Percentiles rank a stretch among this genome's conserved stretches.
These are phyloP conservation scores for Solanum aculeatissimum DNA, from an alignment of 305 asterid genomes.

Conservation along the genomic window DNA sequence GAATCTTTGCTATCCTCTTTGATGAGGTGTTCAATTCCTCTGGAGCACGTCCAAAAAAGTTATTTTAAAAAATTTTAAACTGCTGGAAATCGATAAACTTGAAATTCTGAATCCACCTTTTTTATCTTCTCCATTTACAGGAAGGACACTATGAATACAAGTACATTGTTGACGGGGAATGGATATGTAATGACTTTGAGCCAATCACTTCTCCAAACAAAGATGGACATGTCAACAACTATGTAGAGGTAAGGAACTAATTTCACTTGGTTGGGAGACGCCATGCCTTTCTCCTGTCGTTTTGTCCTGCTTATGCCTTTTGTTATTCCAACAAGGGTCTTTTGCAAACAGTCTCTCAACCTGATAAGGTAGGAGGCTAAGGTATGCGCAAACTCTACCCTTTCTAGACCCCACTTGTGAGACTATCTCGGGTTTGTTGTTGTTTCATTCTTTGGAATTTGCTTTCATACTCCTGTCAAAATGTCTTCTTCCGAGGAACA, in stretches of 20 bases:
- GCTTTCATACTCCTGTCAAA: not conserved
- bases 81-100: not conserved
- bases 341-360: not conserved
- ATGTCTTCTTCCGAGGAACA: not conserved
- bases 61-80: not conserved
- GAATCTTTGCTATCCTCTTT: not conserved
- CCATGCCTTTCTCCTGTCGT: not conserved
- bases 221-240: slow-evolving; percentile 90
- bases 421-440: not conserved
- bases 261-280: not conserved
- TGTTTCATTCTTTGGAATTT: not conserved
- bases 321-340: not conserved
- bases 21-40: not conserved
- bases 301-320: not conserved
- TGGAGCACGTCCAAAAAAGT: not conserved
- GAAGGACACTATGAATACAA: slow-evolving; percentile 93
- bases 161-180: slow-evolving; percentile 73
- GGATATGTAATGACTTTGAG: slow-evolving; percentile 54
- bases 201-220: slow-evolving; percentile 47
- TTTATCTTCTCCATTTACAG: slow-evolving; percentile 21
- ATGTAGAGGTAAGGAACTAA: slow-evolving; percentile 35
- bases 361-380: not conserved
- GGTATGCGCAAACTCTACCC: not conserved
- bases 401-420: not conserved
- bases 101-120: not conserved